phyloP scores from a whole-genome alignment of 2,329 filamentous ascomycete species.

The Colletotrichum sojae region DNA sequence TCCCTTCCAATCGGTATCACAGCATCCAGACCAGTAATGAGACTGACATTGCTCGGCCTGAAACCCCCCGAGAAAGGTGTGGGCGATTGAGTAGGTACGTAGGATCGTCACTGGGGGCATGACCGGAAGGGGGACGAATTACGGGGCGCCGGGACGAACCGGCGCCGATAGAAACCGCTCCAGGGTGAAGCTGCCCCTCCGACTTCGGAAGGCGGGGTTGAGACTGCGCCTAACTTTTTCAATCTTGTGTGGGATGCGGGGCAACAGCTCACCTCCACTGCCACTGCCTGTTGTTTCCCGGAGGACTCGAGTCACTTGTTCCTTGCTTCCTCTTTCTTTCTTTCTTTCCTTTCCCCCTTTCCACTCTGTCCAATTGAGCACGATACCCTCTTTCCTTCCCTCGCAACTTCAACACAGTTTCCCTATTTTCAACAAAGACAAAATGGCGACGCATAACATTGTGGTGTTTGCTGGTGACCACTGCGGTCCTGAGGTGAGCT shows the following conservation, averaged over 20 bases:
- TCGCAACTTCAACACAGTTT: conserved; percentile 2
- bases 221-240: conserved; percentile 44
- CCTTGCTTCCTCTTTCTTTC: neutral
- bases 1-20: neutral
- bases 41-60: conserved; percentile 1
- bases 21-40: conserved; percentile 1
- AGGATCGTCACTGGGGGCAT: conserved; percentile 16
- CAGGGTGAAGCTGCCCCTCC: conserved; percentile 44
- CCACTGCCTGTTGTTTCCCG: conserved; percentile 5
- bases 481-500: conserved; percentile 82
- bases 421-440: conserved; percentile 43
- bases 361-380: conserved; percentile 12
- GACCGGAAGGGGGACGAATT: conserved; percentile 22
- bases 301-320: neutral
- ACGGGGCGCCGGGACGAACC: conserved; percentile 32
- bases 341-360: conserved; percentile 4
- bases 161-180: conserved; percentile 33
- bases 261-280: conserved; percentile 31
- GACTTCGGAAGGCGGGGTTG: conserved; percentile 56
- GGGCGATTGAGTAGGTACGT: neutral
- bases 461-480: conserved; percentile 89
- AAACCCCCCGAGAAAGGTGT: conserved; percentile 7
- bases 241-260: conserved; percentile 42
- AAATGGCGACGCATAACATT: conserved; percentile 81
- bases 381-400: conserved; percentile 29